Evolutionary conservation across 306 rosid genomes (phyloP), one percentile per base, ranked within the genome.

Genomic region (Arachis hypogaea): DNA sequence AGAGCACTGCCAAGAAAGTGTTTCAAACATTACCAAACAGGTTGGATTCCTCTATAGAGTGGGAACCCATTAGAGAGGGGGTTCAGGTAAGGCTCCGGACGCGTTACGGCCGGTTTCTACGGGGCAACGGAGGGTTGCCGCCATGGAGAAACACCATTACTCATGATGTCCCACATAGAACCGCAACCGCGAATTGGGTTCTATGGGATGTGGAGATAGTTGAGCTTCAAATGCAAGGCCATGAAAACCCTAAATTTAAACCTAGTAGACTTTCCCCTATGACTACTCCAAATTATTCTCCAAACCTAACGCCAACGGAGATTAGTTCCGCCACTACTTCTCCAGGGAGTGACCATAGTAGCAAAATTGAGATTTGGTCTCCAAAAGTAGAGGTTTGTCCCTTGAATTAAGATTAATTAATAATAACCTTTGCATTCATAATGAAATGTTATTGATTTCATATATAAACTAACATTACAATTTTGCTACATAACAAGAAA

Each of bases 141-240:
- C 98, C 98, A 2, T 94, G 96, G 94, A 81, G 98, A 59, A 91
- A 94, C 65, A 86, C 94, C 2, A 57, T 94, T 46, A 94, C 98
- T 5, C 98, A 94, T 63, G 98, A 94, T 46, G 73, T 82, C 2
- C 94, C 94, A 9, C 82, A 85, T 10, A 73, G 96, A 40, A 71
- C 86, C 0, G 7, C 91, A 33, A 78, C 77, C 0, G 86, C 85
- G 22, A 93, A 91, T 75, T 93, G 97, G 98, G n/a, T 93, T 67
- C 58, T 89, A 1, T 93, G 98, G 98, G 94, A 89, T 50, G 83
- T 94, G 1, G 98, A 94, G 5, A 76, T 94, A 28, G 78, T 89
- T 0, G 89, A 89, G 76, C 67, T 91, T 66, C 83, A 68, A 0
- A 59, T 66, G 0, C 71, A 59, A 5, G 2, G 73, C 0, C 65